Conservation (phyloP, 1,284 basidiomycete species). For the Cryptococcus sp. region DNA sequence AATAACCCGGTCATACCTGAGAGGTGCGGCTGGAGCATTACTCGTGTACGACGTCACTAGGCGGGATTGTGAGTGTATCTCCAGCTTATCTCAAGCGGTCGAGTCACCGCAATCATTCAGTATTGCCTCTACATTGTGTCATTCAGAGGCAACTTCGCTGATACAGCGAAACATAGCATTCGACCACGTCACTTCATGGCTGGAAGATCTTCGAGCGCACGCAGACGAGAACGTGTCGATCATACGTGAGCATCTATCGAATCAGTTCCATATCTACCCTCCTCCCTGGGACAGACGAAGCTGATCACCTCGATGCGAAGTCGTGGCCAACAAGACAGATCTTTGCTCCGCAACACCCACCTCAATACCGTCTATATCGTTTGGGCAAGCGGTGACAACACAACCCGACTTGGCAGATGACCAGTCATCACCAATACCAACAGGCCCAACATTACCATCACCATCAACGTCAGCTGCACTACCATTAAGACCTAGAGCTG, state of each 20-base stretch:
- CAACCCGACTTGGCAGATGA: constrained; percentile 5
- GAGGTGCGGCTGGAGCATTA: constrained; percentile 87
- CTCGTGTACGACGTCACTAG: constrained; percentile 95
- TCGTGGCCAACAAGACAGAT: constrained; percentile 51
- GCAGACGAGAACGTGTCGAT: constrained; percentile 50
- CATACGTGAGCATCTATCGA: constrained; percentile 34
- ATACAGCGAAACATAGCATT: constrained; percentile 31
- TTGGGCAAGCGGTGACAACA: constrained; percentile 29
- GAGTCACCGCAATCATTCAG: background rate
- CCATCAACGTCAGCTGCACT: constrained; percentile 9
- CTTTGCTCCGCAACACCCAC: constrained; percentile 35
- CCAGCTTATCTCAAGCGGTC: background rate
- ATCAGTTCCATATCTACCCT: background rate
- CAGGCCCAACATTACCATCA: constrained; percentile 7
- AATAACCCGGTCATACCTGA: constrained; percentile 93
- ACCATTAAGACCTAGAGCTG: constrained; percentile 28
- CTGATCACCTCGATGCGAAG: constrained; percentile 12
- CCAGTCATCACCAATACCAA: constrained; percentile 10
- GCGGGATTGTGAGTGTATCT: constrained; percentile 51
- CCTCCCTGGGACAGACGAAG: background rate
- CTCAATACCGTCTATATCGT: constrained; percentile 30
- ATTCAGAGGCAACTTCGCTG: background rate
- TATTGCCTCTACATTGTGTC: background rate
- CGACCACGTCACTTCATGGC: constrained; percentile 48
- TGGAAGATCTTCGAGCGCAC: constrained; percentile 42